Conservation (phyloP, 2,329 filamentous ascomycete genomes). For the Epichloe uncinata region DNA sequence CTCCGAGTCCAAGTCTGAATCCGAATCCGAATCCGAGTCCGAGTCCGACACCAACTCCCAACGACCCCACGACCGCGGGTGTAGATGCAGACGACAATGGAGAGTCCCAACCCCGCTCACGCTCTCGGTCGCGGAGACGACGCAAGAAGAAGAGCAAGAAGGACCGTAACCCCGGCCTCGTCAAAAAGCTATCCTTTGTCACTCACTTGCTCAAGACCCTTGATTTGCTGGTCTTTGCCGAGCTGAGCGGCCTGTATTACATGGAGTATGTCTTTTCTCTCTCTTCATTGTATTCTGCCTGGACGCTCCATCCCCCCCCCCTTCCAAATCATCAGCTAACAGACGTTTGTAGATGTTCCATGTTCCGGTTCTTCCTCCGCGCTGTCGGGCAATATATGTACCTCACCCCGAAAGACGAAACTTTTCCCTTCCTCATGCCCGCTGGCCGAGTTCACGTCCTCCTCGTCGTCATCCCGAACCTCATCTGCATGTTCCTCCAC, state of each 20-base stretch:
- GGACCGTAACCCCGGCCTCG: slow-evolving; percentile 28
- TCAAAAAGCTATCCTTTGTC: slow-evolving; percentile 47
- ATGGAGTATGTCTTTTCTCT: slow-evolving; percentile 44
- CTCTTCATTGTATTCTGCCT: neutral
- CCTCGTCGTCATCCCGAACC: slow-evolving; percentile 43
- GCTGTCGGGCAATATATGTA: slow-evolving; percentile 47
- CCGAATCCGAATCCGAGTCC: neutral
- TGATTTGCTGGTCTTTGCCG: slow-evolving; percentile 50
- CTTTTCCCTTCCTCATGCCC: slow-evolving; percentile 41
- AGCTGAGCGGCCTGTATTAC: slow-evolving; percentile 54
- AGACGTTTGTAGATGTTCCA: slow-evolving; percentile 41
- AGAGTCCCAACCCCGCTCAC: slow-evolving; percentile 10
- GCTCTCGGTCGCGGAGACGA: slow-evolving; percentile 18
- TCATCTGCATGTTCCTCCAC: slow-evolving; percentile 48
- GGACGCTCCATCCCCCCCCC: neutral
- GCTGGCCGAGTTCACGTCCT: slow-evolving; percentile 43
- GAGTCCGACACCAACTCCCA: slow-evolving; percentile 3
- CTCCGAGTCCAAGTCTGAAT: neutral
- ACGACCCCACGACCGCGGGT: slow-evolving; percentile 1
- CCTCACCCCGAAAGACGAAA: slow-evolving; percentile 47
- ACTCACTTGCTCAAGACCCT: slow-evolving; percentile 46
- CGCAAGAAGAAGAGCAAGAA: slow-evolving; percentile 24
- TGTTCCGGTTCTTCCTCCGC: slow-evolving; percentile 48
- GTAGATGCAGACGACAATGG: slow-evolving; percentile 4
- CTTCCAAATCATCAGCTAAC: neutral